A percentile compares a stretch with the other conserved stretches of the same genome.
Evolutionary conservation across 805 yeast genomes (phyloP).

Genomic region (Yarrowia alimentaria): DNA sequence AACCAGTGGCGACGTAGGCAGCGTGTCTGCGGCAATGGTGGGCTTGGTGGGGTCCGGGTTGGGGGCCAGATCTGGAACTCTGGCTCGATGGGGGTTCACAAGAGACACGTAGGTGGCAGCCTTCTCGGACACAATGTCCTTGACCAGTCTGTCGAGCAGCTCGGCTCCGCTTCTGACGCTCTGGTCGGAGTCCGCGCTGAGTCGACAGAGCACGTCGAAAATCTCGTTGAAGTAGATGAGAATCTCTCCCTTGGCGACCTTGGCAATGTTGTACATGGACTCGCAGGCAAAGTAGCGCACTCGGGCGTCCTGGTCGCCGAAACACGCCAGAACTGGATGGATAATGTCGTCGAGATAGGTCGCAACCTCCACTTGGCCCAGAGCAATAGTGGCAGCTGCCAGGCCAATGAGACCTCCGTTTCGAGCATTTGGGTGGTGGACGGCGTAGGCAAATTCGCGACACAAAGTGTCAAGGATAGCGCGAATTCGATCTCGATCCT

Average conservation of each 20-base stretch:
- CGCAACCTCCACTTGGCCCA: constrained; percentile 81
- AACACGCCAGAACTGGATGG: constrained; percentile 91
- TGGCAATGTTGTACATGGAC: constrained; percentile 90
- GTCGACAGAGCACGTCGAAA: constrained; percentile 85
- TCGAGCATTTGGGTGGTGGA: constrained; percentile 81
- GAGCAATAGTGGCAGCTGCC: constrained; percentile 92
- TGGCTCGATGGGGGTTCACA: constrained; percentile 54
- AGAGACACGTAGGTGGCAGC: constrained; percentile 71
- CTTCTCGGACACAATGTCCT: constrained; percentile 92
- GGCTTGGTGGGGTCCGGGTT: constrained; percentile 37
- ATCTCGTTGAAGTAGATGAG: constrained; percentile 88
- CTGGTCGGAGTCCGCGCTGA: constrained; percentile 86
- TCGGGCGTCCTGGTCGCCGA: constrained; percentile 95
- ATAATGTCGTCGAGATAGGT: constrained; percentile 77
- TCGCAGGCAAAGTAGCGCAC: constrained; percentile 97
- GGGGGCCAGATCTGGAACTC: constrained; percentile 52
- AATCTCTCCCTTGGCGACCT: constrained; percentile 94
- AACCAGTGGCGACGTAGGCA: constrained; percentile 28
- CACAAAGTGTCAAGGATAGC: constrained; percentile 69
- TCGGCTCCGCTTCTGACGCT: constrained; percentile 96
- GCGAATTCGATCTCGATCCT: constrained; percentile 59
- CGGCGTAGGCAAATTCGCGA: constrained; percentile 74
- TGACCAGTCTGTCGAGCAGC: constrained; percentile 80
- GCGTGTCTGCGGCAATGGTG: constrained; percentile 35
- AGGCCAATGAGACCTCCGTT: constrained; percentile 95